phyloP scores from a whole-genome alignment of 306 rosid species.

The Fagus sylvatica region DNA sequence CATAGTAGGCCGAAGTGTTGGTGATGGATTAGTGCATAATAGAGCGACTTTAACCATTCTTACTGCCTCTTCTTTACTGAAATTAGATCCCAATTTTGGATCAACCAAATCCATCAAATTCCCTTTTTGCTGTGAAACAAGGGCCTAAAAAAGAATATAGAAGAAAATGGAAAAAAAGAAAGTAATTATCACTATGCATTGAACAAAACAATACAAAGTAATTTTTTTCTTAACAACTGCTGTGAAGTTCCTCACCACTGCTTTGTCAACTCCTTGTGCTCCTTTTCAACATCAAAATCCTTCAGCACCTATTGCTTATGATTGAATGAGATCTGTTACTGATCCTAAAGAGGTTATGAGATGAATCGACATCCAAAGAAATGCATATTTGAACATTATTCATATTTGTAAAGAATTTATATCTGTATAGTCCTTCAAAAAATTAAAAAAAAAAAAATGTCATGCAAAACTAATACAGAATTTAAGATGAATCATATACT shows the following conservation, averaged over 20 bases:
- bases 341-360: too few relatives aligned
- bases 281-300: slow-evolving; percentile 50
- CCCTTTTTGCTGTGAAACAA: slow-evolving; percentile 36
- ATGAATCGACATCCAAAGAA: too few relatives aligned
- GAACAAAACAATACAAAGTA: slow-evolving; percentile 1
- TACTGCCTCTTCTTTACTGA: slow-evolving; percentile 46
- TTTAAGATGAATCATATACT: too few relatives aligned
- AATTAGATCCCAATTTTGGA: slow-evolving; percentile 43
- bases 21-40: slow-evolving; percentile 48
- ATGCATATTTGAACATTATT: too few relatives aligned
- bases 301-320: slow-evolving; percentile 19
- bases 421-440: too few relatives aligned
- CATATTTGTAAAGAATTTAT: too few relatives aligned
- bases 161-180: not conserved
- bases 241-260: slow-evolving; percentile 29
- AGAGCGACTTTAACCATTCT: slow-evolving; percentile 54
- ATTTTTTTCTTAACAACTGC: slow-evolving; percentile 34
- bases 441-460: too few relatives aligned
- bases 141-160: slow-evolving; percentile 10
- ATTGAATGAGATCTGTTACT: too few relatives aligned
- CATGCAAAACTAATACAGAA: too few relatives aligned
- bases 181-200: not conserved
- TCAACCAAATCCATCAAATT: slow-evolving; percentile 54
- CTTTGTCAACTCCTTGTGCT: slow-evolving; percentile 44
- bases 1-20: slow-evolving; percentile 58